Base-by-base conservation (phyloP, 129 eudicot genomes). In the Saussurea involucrata region DNA sequence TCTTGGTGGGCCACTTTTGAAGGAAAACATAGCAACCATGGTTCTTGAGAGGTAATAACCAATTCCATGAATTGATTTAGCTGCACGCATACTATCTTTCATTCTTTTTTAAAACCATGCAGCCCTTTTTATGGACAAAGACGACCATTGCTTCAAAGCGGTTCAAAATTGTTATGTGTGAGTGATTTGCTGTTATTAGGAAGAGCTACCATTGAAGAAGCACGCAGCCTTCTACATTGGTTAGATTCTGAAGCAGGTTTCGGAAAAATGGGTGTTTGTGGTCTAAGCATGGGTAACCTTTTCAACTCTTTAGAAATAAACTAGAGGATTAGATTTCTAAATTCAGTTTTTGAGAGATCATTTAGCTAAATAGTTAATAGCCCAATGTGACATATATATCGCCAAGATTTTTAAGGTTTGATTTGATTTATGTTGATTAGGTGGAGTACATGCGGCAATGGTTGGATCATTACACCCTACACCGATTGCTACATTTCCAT, bases 401-500 rank as follows among this genome's bases (percentile, higher is more conserved):
- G 21, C 21, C 58, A 49, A 49, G 21, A 49, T 49, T 49, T 42
- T 28, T 8, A 49, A 73, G 24, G 28, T 10, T 66, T 29, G 63
- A 32, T 78, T 65, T 3, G 24, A 70, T 4, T 58, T 33, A 37
- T 79, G 67, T 31, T 63, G 60, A 75, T 21, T 76, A 91, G 98
- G 98, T 8, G 98, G 98, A 85, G 98, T 95, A 70, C 98, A 95
- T 74, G 98, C 98, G 17, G 96, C 98, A n/a, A 94, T 94, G 98
- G 98, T 94, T 75, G 98, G 98, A 79, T 84, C 98, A 3, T 77
- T 95, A 71, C 96, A 95, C 82, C 97, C 98, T 9, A 88, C 96
- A 21, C 97, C 96, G 0, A 79, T 95, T 71, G 98, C 98, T 32
- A 95, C 97, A 15, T 86, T 94, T 31, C 98, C 98, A 1, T 94